These are phyloP conservation scores for Oidiodendron maius DNA, from an alignment of 495 filamentous ascomycete species.

Conservation along the genomic window DNA sequence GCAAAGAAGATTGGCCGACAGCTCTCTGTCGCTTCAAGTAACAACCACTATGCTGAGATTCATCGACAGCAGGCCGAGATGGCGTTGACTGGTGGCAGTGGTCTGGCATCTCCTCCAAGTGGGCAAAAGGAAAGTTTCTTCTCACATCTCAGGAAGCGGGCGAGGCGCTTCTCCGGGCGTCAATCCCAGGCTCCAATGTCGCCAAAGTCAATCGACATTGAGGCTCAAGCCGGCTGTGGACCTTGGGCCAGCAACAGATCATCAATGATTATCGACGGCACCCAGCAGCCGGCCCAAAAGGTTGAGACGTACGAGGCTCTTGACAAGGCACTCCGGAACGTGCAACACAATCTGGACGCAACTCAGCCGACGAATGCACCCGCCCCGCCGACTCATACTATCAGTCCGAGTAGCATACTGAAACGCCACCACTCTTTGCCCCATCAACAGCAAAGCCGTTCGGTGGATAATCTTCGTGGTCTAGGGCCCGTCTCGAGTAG, in stretches of 20 bases:
- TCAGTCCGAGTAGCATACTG: slow-evolving; percentile 45
- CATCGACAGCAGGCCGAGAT: slow-evolving; percentile 89
- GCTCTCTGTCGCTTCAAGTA: slow-evolving; percentile 91
- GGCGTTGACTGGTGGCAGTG: slow-evolving; percentile 76
- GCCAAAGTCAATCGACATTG: slow-evolving; percentile 73
- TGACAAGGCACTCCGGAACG: slow-evolving; percentile 72
- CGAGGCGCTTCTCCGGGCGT: slow-evolving; percentile 84
- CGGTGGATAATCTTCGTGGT: slow-evolving; percentile 57
- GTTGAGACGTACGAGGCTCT: slow-evolving; percentile 61
- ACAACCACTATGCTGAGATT: slow-evolving; percentile 75
- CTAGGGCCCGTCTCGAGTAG: slow-evolving; percentile 71
- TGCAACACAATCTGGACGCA: slow-evolving; percentile 57
- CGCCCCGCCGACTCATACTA: slow-evolving; percentile 44
- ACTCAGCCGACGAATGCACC: slow-evolving; percentile 43
- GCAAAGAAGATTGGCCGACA: slow-evolving; percentile 95
- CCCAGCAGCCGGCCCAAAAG: slow-evolving; percentile 46
- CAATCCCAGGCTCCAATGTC: slow-evolving; percentile 67
- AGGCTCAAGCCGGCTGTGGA: slow-evolving; percentile 84
- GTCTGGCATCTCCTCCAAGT: slow-evolving; percentile 55
- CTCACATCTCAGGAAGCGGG: slow-evolving; percentile 91
- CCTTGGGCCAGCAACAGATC: slow-evolving; percentile 82
- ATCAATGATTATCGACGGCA: slow-evolving; percentile 71
- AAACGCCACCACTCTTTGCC: slow-evolving; percentile 74
- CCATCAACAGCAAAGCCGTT: slow-evolving; percentile 54
- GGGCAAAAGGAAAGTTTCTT: slow-evolving; percentile 93